A percentile compares a stretch with the other conserved stretches of the same genome.
phyloP scores from a whole-genome alignment of 176 grass and related monocot genomes.

The Cenchrus americanus region DNA sequence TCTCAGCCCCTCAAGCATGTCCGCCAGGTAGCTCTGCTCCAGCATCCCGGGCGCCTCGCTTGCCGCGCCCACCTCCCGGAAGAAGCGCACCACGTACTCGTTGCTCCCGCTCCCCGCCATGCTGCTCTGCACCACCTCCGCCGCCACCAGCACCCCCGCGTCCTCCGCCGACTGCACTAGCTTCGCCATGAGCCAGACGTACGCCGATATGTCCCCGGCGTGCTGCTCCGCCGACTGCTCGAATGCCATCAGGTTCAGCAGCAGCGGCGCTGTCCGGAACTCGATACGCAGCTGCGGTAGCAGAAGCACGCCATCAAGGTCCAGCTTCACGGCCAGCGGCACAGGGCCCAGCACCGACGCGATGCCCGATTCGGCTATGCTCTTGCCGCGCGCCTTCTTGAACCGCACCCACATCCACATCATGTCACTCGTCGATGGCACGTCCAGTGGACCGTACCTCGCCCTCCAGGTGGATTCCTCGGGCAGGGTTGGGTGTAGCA shows the following conservation, averaged over 20 bases:
- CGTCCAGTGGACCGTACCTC: slow-evolving; percentile 40
- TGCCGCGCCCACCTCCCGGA: slow-evolving; percentile 37
- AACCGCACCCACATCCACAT: slow-evolving; percentile 58
- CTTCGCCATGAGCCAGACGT: slow-evolving; percentile 60
- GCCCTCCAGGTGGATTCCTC: slow-evolving; percentile 48
- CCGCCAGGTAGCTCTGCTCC: slow-evolving; percentile 43
- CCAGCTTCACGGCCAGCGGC: slow-evolving; percentile 49
- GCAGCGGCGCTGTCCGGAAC: slow-evolving; percentile 52
- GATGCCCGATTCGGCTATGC: not conserved
- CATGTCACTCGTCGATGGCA: slow-evolving; percentile 56
- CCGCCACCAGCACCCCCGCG: slow-evolving; percentile 42
- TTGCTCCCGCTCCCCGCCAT: slow-evolving; percentile 30
- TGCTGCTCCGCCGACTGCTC: slow-evolving; percentile 33
- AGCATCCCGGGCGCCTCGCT: slow-evolving; percentile 36
- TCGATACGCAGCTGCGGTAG: slow-evolving; percentile 50
- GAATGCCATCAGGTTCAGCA: slow-evolving; percentile 63
- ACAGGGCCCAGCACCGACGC: slow-evolving; percentile 45
- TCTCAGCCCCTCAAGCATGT: slow-evolving; percentile 26
- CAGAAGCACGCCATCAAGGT: slow-evolving; percentile 35
- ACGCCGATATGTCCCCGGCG: slow-evolving; percentile 45
- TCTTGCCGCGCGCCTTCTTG: not conserved
- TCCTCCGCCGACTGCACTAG: slow-evolving; percentile 54
- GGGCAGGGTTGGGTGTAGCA: slow-evolving; percentile 47
- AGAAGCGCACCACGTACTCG: slow-evolving; percentile 37
- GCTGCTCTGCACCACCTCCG: slow-evolving; percentile 53